Evolutionary conservation across 306 rosid species (phyloP), one percentile per base, ranked within the genome.

Genomic region (Biancaea sappan): DNA sequence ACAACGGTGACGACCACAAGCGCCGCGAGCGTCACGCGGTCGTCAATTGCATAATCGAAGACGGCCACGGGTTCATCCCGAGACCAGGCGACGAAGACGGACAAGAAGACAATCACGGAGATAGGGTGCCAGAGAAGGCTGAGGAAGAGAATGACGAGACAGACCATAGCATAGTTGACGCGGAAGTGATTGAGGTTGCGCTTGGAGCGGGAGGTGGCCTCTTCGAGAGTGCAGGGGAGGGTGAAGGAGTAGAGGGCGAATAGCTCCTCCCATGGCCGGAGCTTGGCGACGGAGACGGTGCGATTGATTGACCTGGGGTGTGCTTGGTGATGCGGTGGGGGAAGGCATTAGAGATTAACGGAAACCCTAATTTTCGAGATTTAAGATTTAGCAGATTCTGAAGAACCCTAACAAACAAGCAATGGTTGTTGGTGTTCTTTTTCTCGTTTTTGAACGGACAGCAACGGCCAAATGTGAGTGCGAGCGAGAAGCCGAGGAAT

Each of bases 71-170:
- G 92, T 1, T 18, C 69, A 25, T 86, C 84, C 54, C 89, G 89
- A 60, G 68, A 85, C 95, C 97, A 90, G 15, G 86, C 94, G 75
- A 61, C 69, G 88, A 85, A 86, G 53, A 83, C 67, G 59, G 71
- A 68, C 82, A 90, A 41, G 86, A 87, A 90, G 64, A 86, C 90
- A 72, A 90, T 87, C 80, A 90, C 71, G 35, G 95, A 87, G 77
- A 90, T 3, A 0, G 97, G 95, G 69, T 86, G 91, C 98, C 96
- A 92, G 3, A 90, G 81, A 74, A 92, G 96, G 81, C 96, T 86
- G 37, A 88, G 74, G 90, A 87, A 90, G 83, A 93, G 77, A 69
- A 86, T 5, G 13, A 77, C 4, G 75, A 90, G 88, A 54, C 68
- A 72, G 66, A 79, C 37, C 57, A 67, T 18, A 24, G 86, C 53